Evolutionary conservation across 345 rosid species (phyloP).

Genomic region (Leavenworthia alabamica): DNA sequence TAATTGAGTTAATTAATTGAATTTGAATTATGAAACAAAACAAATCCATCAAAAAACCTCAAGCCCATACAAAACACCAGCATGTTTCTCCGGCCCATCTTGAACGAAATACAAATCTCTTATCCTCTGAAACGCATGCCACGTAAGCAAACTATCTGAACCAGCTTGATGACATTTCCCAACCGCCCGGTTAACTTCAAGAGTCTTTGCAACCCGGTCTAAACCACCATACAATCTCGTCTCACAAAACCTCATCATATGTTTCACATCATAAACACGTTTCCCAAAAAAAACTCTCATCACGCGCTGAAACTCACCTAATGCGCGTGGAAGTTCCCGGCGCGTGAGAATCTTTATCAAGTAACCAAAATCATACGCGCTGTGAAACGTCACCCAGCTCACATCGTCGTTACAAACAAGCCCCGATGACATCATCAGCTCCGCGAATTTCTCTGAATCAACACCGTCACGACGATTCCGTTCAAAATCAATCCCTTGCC

Average conservation of each 20-base stretch:
- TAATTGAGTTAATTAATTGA: not conserved
- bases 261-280: conserved; percentile 68
- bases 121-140: conserved; percentile 74
- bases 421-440: conserved; percentile 82
- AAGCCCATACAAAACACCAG: conserved; percentile 70
- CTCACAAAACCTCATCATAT: conserved; percentile 62
- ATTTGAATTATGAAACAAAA: not conserved
- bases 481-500: conserved; percentile 75
- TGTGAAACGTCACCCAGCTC: conserved; percentile 92
- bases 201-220: conserved; percentile 53
- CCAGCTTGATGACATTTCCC: conserved; percentile 95
- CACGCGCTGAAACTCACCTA: conserved; percentile 43
- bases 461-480: conserved; percentile 47
- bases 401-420: conserved; percentile 62
- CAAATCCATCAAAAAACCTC: conserved; percentile 31
- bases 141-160: conserved; percentile 80
- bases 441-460: conserved; percentile 59
- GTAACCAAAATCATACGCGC: conserved; percentile 93
- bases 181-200: conserved; percentile 55
- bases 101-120: conserved; percentile 52
- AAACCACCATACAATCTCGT: conserved; percentile 59
- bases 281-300: conserved; percentile 52
- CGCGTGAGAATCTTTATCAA: conserved; percentile 69
- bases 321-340: conserved; percentile 40
- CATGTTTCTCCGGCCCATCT: conserved; percentile 64